Percentiles rank a stretch among this genome's conserved stretches.
Conservation (phyloP, 2,329 filamentous ascomycete species). For the Venturia pyrina region DNA sequence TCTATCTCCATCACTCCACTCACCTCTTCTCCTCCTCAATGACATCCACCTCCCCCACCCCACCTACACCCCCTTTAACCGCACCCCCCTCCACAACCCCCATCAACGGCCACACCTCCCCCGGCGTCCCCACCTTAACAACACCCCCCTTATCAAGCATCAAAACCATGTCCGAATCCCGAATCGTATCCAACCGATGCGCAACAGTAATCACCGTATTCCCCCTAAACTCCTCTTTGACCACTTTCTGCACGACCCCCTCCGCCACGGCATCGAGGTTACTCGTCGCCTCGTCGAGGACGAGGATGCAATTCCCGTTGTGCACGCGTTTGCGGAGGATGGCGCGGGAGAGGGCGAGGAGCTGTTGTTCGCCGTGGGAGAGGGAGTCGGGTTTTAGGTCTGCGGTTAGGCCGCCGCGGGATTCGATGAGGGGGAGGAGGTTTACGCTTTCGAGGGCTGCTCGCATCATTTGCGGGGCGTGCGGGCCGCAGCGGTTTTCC, state of each 20-base stretch:
- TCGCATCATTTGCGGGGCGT: slow-evolving; percentile 19
- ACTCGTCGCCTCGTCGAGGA: slow-evolving; percentile 12
- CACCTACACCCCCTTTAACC: not conserved
- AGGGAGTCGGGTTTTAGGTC: not conserved
- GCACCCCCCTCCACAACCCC: not conserved
- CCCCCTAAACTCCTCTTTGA: slow-evolving; percentile 42
- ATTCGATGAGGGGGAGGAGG: slow-evolving; percentile 34
- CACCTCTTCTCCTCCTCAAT: not conserved
- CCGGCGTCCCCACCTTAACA: slow-evolving; percentile 6
- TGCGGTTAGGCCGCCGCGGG: slow-evolving; percentile 33
- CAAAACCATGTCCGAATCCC: slow-evolving; percentile 23
- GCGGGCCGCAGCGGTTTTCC: not conserved
- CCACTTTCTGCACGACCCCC: slow-evolving; percentile 31
- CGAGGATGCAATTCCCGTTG: slow-evolving; percentile 28
- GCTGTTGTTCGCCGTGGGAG: slow-evolving; percentile 8
- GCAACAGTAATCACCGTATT: slow-evolving; percentile 52
- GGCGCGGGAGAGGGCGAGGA: slow-evolving; percentile 5
- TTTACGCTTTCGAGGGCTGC: slow-evolving; percentile 32
- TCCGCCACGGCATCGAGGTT: slow-evolving; percentile 37
- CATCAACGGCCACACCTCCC: slow-evolving; percentile 4
- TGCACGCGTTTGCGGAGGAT: slow-evolving; percentile 13
- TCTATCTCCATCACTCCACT: too few relatives aligned
- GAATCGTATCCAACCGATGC: slow-evolving; percentile 46
- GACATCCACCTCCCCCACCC: not conserved
- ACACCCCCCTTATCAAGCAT: slow-evolving; percentile 7